A percentile compares a stretch with the other conserved stretches of the same genome.
phyloP scores from a whole-genome alignment of 352 stramenopile genomes.

The Elongisporangium undulatum region DNA sequence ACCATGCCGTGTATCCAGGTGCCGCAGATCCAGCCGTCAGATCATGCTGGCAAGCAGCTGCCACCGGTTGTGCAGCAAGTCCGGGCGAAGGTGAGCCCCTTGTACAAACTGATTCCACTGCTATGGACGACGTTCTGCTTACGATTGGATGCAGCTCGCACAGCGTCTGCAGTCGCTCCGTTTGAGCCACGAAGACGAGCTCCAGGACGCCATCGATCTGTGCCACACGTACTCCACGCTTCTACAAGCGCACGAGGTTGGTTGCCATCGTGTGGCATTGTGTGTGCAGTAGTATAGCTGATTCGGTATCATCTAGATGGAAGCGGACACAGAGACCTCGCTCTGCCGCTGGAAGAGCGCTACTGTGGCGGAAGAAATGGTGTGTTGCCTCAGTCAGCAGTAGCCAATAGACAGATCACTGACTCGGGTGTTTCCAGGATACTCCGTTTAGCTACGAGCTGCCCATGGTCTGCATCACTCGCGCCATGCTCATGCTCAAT shows the following conservation, averaged over 20 bases:
- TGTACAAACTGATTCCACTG: neutral
- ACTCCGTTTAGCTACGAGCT: constrained; percentile 28
- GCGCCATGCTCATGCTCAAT: constrained; percentile 22
- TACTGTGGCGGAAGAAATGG: constrained; percentile 8
- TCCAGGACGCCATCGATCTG: neutral
- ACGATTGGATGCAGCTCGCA: neutral
- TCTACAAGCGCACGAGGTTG: neutral
- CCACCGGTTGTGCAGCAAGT: neutral
- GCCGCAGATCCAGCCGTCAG: neutral
- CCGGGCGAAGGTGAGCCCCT: neutral
- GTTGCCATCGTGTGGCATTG: neutral
- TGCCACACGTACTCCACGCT: constrained; percentile 4
- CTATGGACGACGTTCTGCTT: neutral
- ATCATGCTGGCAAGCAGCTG: neutral
- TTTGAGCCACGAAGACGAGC: neutral
- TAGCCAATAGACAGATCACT: neutral
- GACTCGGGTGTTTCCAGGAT: constrained; percentile 3
- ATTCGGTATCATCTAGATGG: constrained; percentile 3
- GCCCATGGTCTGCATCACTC: constrained; percentile 26
- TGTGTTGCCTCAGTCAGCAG: neutral
- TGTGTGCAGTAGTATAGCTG: too few species aligned
- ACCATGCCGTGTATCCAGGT: neutral
- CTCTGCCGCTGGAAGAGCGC: constrained; percentile 12
- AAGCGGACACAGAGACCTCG: neutral
- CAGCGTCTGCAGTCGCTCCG: neutral